phyloP scores from a whole-genome alignment of 176 grass and related monocot species.

The Paspalum notatum region DNA sequence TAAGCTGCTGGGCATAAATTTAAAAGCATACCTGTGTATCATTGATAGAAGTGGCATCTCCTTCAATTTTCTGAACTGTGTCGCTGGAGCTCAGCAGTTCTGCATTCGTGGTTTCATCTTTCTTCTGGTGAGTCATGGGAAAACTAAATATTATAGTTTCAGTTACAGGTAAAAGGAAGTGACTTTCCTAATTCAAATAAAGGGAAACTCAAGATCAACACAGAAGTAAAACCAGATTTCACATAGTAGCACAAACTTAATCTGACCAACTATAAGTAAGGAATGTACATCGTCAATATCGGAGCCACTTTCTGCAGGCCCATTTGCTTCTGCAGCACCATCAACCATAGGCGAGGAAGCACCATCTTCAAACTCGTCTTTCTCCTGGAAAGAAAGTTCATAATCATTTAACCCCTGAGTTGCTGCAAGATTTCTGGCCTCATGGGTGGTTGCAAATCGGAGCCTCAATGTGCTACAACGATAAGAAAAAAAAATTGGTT shows the following conservation, averaged over 20 bases:
- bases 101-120: slow-evolving; percentile 55
- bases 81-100: slow-evolving; percentile 45
- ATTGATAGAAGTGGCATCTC: slow-evolving; percentile 40
- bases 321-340: slow-evolving; percentile 52
- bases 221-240: neutral
- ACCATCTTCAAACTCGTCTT: slow-evolving; percentile 24
- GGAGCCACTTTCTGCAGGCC: slow-evolving; percentile 40
- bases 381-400: slow-evolving; percentile 56
- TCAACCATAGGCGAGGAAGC: slow-evolving; percentile 37
- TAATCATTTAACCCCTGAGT: neutral
- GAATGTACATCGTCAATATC: slow-evolving; percentile 55
- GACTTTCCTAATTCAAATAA: slow-evolving; percentile 3
- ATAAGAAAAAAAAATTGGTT: neutral
- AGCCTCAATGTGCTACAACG: neutral
- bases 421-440: neutral
- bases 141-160: slow-evolving; percentile 69
- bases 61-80: slow-evolving; percentile 40
- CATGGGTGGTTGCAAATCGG: too few species aligned
- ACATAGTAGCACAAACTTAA: neutral
- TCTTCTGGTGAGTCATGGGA: slow-evolving; percentile 66
- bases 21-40: slow-evolving; percentile 49
- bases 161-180: slow-evolving; percentile 32
- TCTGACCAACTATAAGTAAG: slow-evolving; percentile 17
- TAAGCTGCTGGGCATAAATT: neutral
- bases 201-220: neutral